phyloP scores from a whole-genome alignment of 148 eudicot genomes.

The Heliamphora exappendiculata region DNA sequence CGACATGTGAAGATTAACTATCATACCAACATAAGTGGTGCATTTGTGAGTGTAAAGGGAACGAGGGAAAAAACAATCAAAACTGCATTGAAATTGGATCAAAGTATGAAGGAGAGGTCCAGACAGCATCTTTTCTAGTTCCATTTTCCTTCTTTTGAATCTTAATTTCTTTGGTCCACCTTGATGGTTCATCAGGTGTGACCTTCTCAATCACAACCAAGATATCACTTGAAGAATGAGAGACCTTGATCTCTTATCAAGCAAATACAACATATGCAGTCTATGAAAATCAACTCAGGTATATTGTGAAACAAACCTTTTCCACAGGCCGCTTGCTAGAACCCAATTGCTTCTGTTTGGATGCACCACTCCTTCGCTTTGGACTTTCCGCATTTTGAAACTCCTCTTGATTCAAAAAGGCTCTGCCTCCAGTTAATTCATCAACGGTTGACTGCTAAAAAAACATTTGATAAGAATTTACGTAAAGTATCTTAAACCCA shows the following conservation, averaged over 20 bases:
- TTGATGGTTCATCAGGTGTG: slow-evolving; percentile 44
- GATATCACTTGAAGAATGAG: slow-evolving; percentile 9
- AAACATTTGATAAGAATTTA: not conserved
- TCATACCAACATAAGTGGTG: no score
- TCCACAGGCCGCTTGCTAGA: slow-evolving; percentile 18
- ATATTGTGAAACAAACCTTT: slow-evolving; percentile 30
- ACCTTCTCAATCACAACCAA: slow-evolving; percentile 38
- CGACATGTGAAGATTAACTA: no score
- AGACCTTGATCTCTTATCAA: no score
- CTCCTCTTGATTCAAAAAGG: slow-evolving; percentile 14
- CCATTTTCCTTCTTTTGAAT: slow-evolving; percentile 23
- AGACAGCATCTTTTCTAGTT: slow-evolving; percentile 42
- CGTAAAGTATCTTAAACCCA: not conserved
- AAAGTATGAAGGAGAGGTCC: no score
- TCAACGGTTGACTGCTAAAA: not conserved
- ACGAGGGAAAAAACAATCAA: no score
- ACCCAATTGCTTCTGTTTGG: slow-evolving; percentile 22
- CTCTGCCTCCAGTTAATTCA: slow-evolving; percentile 2
- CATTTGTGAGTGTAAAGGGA: no score
- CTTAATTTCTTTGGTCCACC: slow-evolving; percentile 58
- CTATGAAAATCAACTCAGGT: slow-evolving; percentile 8
- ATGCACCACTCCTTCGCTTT: not conserved
- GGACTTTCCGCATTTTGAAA: slow-evolving; percentile 4
- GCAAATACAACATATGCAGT: not conserved
- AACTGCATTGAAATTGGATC: no score